phyloP scores from a whole-genome alignment of 2,329 filamentous ascomycete genomes.

The Epichloe sp. region DNA sequence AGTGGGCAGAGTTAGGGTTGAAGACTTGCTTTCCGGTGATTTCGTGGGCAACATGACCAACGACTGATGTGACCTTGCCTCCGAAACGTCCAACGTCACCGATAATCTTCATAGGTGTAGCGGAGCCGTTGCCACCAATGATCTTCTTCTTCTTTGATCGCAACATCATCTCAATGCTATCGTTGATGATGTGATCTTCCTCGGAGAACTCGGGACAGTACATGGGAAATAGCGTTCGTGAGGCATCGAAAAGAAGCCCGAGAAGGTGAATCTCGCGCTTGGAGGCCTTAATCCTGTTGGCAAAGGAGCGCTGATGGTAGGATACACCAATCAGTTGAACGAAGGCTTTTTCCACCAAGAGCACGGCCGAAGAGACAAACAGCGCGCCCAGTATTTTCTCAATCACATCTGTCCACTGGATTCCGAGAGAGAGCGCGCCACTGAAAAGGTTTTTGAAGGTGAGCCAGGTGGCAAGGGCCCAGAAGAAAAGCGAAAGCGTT shows the following conservation, averaged over 20 bases:
- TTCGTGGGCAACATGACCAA: constrained; percentile 86
- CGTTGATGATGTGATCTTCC: constrained; percentile 85
- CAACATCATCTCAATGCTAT: constrained; percentile 60
- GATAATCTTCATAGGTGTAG: constrained; percentile 68
- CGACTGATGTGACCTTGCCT: constrained; percentile 84
- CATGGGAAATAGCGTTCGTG: constrained; percentile 75
- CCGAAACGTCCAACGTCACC: constrained; percentile 68
- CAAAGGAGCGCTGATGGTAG: constrained; percentile 76
- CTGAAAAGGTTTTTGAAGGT: constrained; percentile 46
- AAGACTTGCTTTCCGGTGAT: constrained; percentile 94
- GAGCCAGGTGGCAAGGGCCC: constrained; percentile 49
- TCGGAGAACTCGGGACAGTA: constrained; percentile 85
- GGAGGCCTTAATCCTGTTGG: constrained; percentile 71
- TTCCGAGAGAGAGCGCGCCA: constrained; percentile 16
- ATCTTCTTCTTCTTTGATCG: constrained; percentile 36
- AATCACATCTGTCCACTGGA: constrained; percentile 44
- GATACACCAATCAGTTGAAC: constrained; percentile 76
- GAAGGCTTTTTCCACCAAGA: constrained; percentile 64
- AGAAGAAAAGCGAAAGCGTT: constrained; percentile 55
- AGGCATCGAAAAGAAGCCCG: constrained; percentile 79
- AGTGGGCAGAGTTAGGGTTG: constrained; percentile 82
- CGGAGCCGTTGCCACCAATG: constrained; percentile 39
- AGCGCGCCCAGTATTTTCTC: constrained; percentile 52
- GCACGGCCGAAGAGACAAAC: constrained; percentile 55
- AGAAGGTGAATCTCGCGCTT: constrained; percentile 77